These are phyloP conservation scores for Inga leiocalycina DNA, from an alignment of 306 rosid genomes.

Conservation along the genomic window DNA sequence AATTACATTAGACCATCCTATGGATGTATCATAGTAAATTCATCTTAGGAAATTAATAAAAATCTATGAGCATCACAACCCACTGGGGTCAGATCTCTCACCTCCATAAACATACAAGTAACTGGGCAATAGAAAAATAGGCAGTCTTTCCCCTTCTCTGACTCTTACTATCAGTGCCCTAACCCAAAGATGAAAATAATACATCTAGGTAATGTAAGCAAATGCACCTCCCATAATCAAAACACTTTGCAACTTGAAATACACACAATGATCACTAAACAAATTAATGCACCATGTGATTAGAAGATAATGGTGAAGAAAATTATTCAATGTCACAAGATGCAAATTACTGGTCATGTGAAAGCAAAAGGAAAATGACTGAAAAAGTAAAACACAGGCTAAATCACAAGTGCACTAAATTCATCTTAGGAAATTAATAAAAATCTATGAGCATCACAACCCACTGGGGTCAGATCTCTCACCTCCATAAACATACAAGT, in stretches of 20 bases:
- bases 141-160: not conserved
- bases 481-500: not conserved
- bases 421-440: not conserved
- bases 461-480: not conserved
- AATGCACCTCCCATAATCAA: not conserved
- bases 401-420: not conserved
- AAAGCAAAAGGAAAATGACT: not conserved
- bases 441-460: slow-evolving; percentile 1
- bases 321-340: not conserved
- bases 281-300: not conserved
- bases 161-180: not conserved
- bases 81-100: not conserved
- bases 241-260: not conserved
- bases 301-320: not conserved
- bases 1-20: not conserved
- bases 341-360: not conserved
- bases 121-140: not conserved
- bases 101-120: not conserved
- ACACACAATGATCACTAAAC: not conserved
- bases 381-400: not conserved
- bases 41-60: not conserved
- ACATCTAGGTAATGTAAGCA: not conserved
- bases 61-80: not conserved
- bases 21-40: not conserved
- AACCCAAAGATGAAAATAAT: not conserved